These are phyloP conservation scores for Backusella morwellensis DNA, from an alignment of 192 early-diverging fungal genomes.

Conservation along the genomic window DNA sequence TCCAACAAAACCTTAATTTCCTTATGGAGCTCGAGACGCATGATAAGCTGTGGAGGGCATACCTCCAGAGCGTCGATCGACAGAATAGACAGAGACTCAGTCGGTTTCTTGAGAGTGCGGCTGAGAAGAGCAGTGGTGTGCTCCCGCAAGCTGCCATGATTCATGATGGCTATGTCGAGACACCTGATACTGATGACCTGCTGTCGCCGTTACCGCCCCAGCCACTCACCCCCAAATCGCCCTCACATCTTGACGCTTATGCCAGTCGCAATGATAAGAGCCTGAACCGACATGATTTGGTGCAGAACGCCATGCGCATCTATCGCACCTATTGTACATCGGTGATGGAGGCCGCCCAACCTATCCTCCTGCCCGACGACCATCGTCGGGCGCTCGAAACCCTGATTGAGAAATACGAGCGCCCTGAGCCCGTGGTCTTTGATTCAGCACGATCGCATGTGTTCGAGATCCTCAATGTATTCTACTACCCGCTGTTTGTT, in stretches of 20 bases:
- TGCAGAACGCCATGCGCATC: conserved; percentile 33
- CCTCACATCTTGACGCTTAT: conserved; percentile 10
- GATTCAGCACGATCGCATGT: conserved; percentile 41
- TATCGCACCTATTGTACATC: conserved; percentile 33
- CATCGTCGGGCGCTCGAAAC: conserved; percentile 36
- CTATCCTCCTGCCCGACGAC: conserved; percentile 38
- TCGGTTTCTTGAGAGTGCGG: not conserved
- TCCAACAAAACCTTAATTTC: conserved; percentile 43
- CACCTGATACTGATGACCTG: conserved; percentile 9
- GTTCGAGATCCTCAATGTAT: conserved; percentile 43
- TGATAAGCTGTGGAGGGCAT: conserved; percentile 37
- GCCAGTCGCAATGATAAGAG: not conserved
- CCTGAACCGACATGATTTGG: conserved; percentile 26
- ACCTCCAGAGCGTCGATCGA: conserved; percentile 18
- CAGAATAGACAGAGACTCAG: conserved; percentile 7
- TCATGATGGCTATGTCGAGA: conserved; percentile 2
- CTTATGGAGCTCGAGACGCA: conserved; percentile 43
- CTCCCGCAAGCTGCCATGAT: not conserved
- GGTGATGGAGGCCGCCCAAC: conserved; percentile 22
- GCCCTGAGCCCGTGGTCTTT: conserved; percentile 44
- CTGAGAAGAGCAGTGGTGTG: not conserved
- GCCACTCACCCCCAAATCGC: conserved; percentile 12
- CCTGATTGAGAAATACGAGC: conserved; percentile 37
- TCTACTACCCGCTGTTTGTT: conserved; percentile 43
- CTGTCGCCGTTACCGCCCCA: not conserved